Percentiles rank a stretch among this genome's conserved stretches.
Conservation (phyloP, 2,329 filamentous ascomycete species). For the Capronia americana region DNA sequence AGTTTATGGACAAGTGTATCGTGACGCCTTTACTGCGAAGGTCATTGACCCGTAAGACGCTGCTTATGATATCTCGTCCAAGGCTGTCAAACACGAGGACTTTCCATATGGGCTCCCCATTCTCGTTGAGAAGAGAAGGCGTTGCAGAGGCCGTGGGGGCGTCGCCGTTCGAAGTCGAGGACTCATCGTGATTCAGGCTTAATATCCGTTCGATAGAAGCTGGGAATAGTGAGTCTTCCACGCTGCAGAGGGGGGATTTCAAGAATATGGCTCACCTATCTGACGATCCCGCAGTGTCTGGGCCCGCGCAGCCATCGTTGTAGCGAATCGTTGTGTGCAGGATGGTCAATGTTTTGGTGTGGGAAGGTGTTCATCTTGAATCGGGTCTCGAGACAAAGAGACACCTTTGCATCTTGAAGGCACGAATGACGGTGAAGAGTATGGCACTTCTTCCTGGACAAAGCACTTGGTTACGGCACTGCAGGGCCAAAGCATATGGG, state of each 20-base stretch:
- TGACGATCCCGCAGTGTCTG: constrained; percentile 73
- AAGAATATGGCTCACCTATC: constrained; percentile 62
- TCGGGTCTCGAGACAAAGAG: constrained; percentile 2
- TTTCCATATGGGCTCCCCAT: constrained; percentile 94
- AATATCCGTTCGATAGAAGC: constrained; percentile 94
- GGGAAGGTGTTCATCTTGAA: constrained; percentile 18
- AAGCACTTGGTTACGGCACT: constrained; percentile 2
- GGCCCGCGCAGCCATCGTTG: constrained; percentile 36
- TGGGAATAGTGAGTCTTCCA: constrained; percentile 48
- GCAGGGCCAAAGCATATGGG: constrained; percentile 9
- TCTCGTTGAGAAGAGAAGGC: constrained; percentile 78
- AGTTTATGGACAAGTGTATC: constrained; percentile 88
- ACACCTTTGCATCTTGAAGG: background rate
- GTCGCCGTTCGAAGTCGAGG: constrained; percentile 24
- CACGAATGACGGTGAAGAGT: background rate
- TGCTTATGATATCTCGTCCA: constrained; percentile 95
- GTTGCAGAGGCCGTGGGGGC: constrained; percentile 58
- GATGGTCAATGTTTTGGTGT: background rate
- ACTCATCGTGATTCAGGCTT: constrained; percentile 79
- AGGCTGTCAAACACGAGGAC: constrained; percentile 92
- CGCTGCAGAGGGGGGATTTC: constrained; percentile 37
- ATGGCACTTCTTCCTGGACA: constrained; percentile 14
- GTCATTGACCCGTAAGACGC: constrained; percentile 91
- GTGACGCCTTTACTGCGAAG: constrained; percentile 92
- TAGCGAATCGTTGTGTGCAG: constrained; percentile 2